These are phyloP conservation scores for Trametes versicolor DNA, from an alignment of 1,284 basidiomycete species.

Conservation along the genomic window DNA sequence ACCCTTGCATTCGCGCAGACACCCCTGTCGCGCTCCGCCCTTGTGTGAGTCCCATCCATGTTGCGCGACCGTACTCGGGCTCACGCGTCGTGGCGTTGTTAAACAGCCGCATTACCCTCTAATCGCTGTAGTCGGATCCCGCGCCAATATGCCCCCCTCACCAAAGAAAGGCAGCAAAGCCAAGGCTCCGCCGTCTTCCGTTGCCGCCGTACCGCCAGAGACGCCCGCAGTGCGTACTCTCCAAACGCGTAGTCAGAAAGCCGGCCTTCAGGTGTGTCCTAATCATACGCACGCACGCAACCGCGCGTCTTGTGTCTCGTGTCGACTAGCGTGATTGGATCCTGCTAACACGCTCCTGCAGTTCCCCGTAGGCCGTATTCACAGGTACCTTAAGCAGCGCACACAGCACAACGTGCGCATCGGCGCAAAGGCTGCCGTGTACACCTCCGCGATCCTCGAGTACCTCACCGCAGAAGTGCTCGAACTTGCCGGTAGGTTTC, in stretches of 20 bases:
- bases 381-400: constrained; percentile 93
- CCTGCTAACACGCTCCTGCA: constrained; percentile 41
- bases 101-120: not conserved
- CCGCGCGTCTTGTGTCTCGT: not conserved
- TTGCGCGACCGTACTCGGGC: not conserved
- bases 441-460: constrained; percentile 91
- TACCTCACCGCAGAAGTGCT: constrained; percentile 93
- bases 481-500: constrained; percentile 82
- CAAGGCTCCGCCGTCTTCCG: constrained; percentile 29
- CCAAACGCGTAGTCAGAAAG: constrained; percentile 83
- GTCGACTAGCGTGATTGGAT: not conserved
- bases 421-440: constrained; percentile 92
- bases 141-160: constrained; percentile 26
- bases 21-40: not conserved
- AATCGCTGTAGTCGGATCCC: not conserved
- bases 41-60: not conserved
- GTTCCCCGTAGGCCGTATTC: constrained; percentile 95
- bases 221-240: constrained; percentile 52
- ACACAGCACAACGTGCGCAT: constrained; percentile 95
- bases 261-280: constrained; percentile 80
- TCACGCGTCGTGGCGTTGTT: not conserved
- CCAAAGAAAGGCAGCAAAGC: constrained; percentile 35
- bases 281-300: not conserved
- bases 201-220: constrained; percentile 52
- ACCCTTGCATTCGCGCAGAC: not conserved